These are phyloP conservation scores for Pholiota adiposa DNA, from an alignment of 1,284 basidiomycete genomes.

Conservation along the genomic window DNA sequence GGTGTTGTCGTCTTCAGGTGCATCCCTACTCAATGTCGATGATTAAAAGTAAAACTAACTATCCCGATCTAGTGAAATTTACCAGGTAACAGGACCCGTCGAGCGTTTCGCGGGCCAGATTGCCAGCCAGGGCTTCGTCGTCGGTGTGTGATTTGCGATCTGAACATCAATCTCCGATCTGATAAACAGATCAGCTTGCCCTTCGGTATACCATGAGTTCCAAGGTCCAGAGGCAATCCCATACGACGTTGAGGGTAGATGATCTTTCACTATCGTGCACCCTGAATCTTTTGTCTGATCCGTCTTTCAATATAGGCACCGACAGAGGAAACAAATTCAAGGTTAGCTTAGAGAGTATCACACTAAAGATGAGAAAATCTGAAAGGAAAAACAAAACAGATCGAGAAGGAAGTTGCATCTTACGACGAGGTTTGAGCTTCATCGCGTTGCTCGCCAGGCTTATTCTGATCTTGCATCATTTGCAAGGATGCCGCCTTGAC, in stretches of 20 bases:
- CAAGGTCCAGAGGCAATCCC: constrained; percentile 85
- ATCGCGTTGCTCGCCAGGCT: neutral
- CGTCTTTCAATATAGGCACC: constrained; percentile 49
- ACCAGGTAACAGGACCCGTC: constrained; percentile 86
- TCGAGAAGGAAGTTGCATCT: constrained; percentile 82
- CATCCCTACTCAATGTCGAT: neutral
- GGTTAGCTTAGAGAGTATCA: constrained; percentile 39
- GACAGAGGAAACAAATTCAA: constrained; percentile 91
- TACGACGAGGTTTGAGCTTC: constrained; percentile 74
- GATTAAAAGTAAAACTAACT: constrained; percentile 4
- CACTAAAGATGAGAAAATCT: neutral
- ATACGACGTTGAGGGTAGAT: constrained; percentile 80
- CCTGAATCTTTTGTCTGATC: neutral
- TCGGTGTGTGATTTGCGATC: constrained; percentile 46
- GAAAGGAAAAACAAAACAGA: constrained; percentile 45
- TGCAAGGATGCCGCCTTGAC: constrained; percentile 75
- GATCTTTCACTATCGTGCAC: constrained; percentile 1
- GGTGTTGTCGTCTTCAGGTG: constrained; percentile 83
- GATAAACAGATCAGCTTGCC: constrained; percentile 56
- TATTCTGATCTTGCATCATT: neutral
- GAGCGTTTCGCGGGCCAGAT: constrained; percentile 92
- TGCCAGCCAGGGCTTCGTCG: constrained; percentile 85
- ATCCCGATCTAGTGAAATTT: constrained; percentile 67
- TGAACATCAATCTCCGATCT: neutral
- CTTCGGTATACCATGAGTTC: constrained; percentile 89